Evolutionary conservation across 345 rosid species (phyloP), one percentile per base, ranked within the genome.

Genomic region (Murraya paniculata): DNA sequence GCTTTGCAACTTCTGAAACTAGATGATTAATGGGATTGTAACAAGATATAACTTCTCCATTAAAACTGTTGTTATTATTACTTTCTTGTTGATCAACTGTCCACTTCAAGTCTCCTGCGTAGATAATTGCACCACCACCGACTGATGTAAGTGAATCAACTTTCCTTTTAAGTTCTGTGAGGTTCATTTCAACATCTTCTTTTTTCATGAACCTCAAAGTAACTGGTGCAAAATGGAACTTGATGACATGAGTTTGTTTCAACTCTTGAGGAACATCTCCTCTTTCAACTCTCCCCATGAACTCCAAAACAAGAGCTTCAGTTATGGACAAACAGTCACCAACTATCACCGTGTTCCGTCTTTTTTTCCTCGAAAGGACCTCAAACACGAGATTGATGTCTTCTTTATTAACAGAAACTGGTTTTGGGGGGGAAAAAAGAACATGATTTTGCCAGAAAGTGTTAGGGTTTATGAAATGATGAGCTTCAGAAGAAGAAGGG

Each of bases 31-130:
- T 88, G 2, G 94, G 89, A 78, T 74, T 88, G 30, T 89, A 91
- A 58, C 55, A 83, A 1, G 81, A 73, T 39, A 0, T 9, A 30
- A 77, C 28, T 66, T 83, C 82, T 68, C 74, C 83, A 25, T 64
- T 80, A 25, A 14, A 19, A 31, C n/a, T 55, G 57, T 53, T 53
- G 57, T 53, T 18, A 18, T 53, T 53, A 53, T 18, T 19, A 53
- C 57, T 53, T 53, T 53, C 57, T 30, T 55, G 79, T 48, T 73
- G 82, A 55, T 88, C 92, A 0, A 81, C 87, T 4, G 91, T 78
- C 97, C 98, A 94, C 68, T 86, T 90, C 28, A 94, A 83, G 84
- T 94, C 97, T 61, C 98, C 98, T 7, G 90, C 81, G 68, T 92
- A 92, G 53, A 94, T 88, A 79, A 94, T 88, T 68, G 86, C 94